Base-by-base conservation (phyloP, 139 green algal genomes). In the Chlamydomonas asymmetrica region DNA sequence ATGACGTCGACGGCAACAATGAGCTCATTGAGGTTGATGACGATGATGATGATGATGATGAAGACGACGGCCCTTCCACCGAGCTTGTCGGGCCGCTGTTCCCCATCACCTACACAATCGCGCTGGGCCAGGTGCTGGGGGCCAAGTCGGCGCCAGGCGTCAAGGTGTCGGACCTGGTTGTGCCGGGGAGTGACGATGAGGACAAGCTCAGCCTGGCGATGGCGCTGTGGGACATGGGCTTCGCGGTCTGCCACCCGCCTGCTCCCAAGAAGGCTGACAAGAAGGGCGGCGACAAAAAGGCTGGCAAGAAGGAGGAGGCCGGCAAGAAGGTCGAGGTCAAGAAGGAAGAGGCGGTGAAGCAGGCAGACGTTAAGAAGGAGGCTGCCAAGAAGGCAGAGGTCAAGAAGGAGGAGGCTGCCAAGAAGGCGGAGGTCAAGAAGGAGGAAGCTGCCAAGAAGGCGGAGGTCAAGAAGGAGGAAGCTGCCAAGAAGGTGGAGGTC, bases 161-260 rank as follows among this genome's bases (percentile, higher is more conserved):
- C 37, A 4, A 37, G 7, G 37, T 74, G 49, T 35, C 35, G 37
- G 4, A 50, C 25, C 67, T 74, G 18, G 32, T 31, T 18, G 67
- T 74, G 23, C 67, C 52, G 0, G 67, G 67, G 5, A 52, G 27
- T 2, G 37, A 65, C 16, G 16, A 23, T 34, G 35, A 66, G 35
- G 50, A 74, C 52, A 35, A 39, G 52, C 67, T 74, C 38, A 37
- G 52, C 7, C 52, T 74, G 37, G 67, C 67, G 9, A n/a, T 5
- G 13, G 8, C 60, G 22, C 67, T 74, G 37, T 32, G 60, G 22
- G 52, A 74, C 34, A 52, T 50, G 8, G 67, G 67, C 35, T 65
- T 74, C 39, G 67, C 65, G 27, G 39, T 65, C 4, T 52, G 37
- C 25, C n/a, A 62, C 13, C 66, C 66, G 25, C 29, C 65, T 2